Conservation (phyloP, 2,329 filamentous ascomycete species). For the Botrytis hyacinthi region DNA sequence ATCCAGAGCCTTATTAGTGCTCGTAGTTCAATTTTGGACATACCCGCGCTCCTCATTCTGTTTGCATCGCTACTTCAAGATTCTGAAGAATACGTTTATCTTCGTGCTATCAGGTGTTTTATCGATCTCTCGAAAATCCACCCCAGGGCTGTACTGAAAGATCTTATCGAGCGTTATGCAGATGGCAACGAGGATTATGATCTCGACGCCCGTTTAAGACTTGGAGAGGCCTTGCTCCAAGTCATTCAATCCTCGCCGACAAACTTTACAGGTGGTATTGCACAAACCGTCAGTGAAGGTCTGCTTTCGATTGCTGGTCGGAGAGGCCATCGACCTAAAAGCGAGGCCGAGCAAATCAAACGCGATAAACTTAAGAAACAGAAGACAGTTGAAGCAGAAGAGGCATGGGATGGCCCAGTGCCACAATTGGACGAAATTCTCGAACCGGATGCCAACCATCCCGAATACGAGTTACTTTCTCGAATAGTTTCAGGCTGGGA, state of each 20-base stretch:
- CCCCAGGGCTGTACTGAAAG: slow-evolving; percentile 58
- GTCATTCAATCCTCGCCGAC: slow-evolving; percentile 60
- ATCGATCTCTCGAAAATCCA: slow-evolving; percentile 58
- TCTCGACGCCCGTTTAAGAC: slow-evolving; percentile 63
- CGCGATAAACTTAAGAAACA: slow-evolving; percentile 49
- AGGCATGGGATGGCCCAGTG: slow-evolving; percentile 55
- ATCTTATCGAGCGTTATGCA: slow-evolving; percentile 66
- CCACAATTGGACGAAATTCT: slow-evolving; percentile 46
- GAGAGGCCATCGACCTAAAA: slow-evolving; percentile 59
- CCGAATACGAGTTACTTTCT: slow-evolving; percentile 49
- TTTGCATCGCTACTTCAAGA: slow-evolving; percentile 64
- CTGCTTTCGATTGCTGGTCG: slow-evolving; percentile 64
- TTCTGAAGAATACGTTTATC: slow-evolving; percentile 68
- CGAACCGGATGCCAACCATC: slow-evolving; percentile 24
- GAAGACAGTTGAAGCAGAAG: slow-evolving; percentile 51
- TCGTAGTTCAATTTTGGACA: slow-evolving; percentile 59
- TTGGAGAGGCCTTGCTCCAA: slow-evolving; percentile 66
- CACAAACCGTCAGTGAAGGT: slow-evolving; percentile 53
- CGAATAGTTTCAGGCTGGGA: slow-evolving; percentile 68
- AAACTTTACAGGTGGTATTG: slow-evolving; percentile 54
- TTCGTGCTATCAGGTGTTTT: slow-evolving; percentile 65
- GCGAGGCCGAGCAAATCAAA: slow-evolving; percentile 53
- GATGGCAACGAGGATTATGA: slow-evolving; percentile 57
- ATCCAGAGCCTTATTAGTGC: slow-evolving; percentile 56
- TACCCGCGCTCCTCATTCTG: slow-evolving; percentile 62